Base-by-base conservation (phyloP, 225 moss, liverwort and hornwort genomes). In the Rhytidiadelphus loreus region DNA sequence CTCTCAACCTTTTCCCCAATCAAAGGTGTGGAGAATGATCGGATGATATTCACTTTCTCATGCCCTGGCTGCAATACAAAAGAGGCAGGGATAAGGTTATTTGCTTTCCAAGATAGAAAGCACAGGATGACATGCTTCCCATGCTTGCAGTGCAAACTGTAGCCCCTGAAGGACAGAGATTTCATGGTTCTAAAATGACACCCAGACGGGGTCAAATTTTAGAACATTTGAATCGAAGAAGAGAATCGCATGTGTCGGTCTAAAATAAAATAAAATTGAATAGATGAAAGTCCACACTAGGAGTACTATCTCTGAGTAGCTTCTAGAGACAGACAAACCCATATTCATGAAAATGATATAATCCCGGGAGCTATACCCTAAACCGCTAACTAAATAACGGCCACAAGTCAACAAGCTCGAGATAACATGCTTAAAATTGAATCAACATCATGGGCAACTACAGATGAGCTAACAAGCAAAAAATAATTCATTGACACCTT, bases 11-110 rank as follows among this genome's bases (percentile, higher is more conserved):
- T 93, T 37, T 92, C 91, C 41, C 66, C 85, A 57, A 87, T 83
- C 73, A 86, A 81, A 33, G 93, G 93, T 28, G 92, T 79, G 77
- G 95, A 95, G 84, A 90, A 93, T 57, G 92, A 90, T 75, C 90
- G 92, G 48, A 64, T 85, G 59, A 92, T 92, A 64, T 83, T 59
- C 85, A 88, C 86, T 83, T 93, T 93, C 86, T 92, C 92, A 55
- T 80, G 86, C 58, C 86, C 93, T 78, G 71, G 71, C 93, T 93
- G 90, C 90, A 85, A 80, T 74, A 83, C 89, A 85, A 81, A 84
- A 62, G 50, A 63, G 71, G 23, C 56, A 24, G 39, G 48, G 21
- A 87, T 71, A 43, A 28, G 39, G 16, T 52, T 52, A 52, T 52
- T 52, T 52, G 16, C 52, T 52, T 52, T 52, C 16, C 52, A 52